Conservation (phyloP, 768 basidiomycete species). For the Boletus edulis region DNA sequence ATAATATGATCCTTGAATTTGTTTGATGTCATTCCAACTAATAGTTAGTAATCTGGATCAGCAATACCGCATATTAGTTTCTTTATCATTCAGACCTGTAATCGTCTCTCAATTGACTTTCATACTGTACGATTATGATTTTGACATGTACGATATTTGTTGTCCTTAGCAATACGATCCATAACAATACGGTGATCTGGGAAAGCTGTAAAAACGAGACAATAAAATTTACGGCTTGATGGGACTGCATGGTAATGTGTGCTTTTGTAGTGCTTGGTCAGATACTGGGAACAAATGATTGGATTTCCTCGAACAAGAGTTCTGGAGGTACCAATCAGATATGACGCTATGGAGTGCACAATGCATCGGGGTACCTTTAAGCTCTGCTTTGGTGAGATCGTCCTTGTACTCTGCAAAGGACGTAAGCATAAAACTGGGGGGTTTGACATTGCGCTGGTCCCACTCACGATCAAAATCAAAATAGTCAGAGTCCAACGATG, state of each 20-base stretch:
- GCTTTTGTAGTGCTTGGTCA: conserved; percentile 26
- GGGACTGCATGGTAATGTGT: not conserved
- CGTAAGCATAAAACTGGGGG: conserved; percentile 1
- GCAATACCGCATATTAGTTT: not conserved
- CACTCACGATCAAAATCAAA: conserved; percentile 85
- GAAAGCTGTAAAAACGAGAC: not conserved
- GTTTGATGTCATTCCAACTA: conserved; percentile 7
- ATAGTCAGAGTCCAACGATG: conserved; percentile 77
- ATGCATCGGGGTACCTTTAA: conserved; percentile 45
- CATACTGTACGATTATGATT: conserved; percentile 19
- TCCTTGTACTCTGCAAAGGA: conserved; percentile 60
- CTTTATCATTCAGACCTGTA: not conserved
- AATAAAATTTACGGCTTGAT: not conserved
- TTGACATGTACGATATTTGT: conserved; percentile 20
- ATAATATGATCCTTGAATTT: conserved; percentile 4
- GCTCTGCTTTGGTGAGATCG: conserved; percentile 69
- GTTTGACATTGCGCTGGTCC: not conserved
- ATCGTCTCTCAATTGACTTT: not conserved
- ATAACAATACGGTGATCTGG: not conserved
- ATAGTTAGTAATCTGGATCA: conserved; percentile 5
- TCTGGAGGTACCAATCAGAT: conserved; percentile 34
- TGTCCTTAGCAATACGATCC: conserved; percentile 1
- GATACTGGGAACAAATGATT: conserved; percentile 67
- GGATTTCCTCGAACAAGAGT: conserved; percentile 81
- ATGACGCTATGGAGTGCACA: not conserved